Conservation (phyloP, 2,329 filamentous ascomycete genomes). For the Capronia epimyces region DNA sequence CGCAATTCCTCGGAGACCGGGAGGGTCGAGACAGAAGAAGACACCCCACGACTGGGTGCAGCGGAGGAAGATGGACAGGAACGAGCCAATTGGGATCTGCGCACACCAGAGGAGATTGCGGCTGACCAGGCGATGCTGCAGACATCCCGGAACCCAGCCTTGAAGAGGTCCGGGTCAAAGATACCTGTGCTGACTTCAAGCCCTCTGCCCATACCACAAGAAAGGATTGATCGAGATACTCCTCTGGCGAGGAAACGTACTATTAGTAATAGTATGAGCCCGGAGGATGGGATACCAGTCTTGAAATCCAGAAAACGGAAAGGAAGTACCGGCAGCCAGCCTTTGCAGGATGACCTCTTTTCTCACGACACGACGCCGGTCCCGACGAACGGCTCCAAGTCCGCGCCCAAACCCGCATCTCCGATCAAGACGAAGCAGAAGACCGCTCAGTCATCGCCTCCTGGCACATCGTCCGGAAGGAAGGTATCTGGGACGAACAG, state of each 20-base stretch:
- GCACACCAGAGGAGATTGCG: conserved; percentile 71
- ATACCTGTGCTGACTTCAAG: conserved; percentile 83
- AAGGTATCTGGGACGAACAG: conserved; percentile 39
- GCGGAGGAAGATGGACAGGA: conserved; percentile 44
- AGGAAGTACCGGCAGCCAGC: conserved; percentile 31
- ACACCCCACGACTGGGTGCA: conserved; percentile 33
- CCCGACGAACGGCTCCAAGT: conserved; percentile 21
- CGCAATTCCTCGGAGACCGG: conserved; percentile 31
- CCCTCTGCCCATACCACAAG: conserved; percentile 66
- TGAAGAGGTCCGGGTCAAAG: conserved; percentile 63
- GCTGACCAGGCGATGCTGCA: conserved; percentile 43
- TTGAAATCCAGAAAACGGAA: conserved; percentile 62
- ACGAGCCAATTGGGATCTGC: conserved; percentile 61
- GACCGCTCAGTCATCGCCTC: conserved; percentile 29
- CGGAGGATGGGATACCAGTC: conserved; percentile 56
- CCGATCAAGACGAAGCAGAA: conserved; percentile 30
- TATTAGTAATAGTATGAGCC: conserved; percentile 52
- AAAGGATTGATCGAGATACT: conserved; percentile 68
- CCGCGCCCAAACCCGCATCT: conserved; percentile 28
- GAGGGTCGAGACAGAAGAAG: conserved; percentile 35
- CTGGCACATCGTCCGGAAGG: conserved; percentile 30
- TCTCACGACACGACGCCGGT: conserved; percentile 24
- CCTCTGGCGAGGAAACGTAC: conserved; percentile 57
- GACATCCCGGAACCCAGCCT: conserved; percentile 49
- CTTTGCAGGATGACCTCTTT: conserved; percentile 18